Evolutionary conservation across 1,284 basidiomycete genomes (phyloP), one percentile per base, ranked within the genome.

Genomic region (Naganishia sp.): DNA sequence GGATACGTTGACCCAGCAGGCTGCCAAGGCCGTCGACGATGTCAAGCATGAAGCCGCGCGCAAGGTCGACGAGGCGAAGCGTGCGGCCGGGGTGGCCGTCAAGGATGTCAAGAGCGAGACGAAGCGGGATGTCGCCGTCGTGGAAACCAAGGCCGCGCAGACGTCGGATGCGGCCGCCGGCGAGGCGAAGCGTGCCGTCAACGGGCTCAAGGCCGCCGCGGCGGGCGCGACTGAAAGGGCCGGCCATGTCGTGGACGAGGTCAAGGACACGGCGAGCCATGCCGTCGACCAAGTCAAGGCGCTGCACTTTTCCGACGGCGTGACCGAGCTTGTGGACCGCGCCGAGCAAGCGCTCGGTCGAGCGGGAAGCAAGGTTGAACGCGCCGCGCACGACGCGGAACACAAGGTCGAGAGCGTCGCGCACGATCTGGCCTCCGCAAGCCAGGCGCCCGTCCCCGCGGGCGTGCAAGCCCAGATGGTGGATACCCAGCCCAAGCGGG

Each of bases 321-420:
- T 90, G 3, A 82, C 85, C 63, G 86, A 87, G 5, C 83, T 91
- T 39, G 83, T 89, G 4, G 77, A 77, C 46, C 83, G 87, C 72
- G 90, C 88, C 0, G 89, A 94, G 77, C 70, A 70, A 18, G 78
- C 76, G n/a, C 66, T 76, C n/a, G 66, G 68, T 5, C 67, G 66
- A 11, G 72, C 67, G 7, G 70, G 74, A 55, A 65, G 66, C 32
- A 56, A 55, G 42, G 65, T 67, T n/a, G 53, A 66, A 41, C 51
- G 55, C 60, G 68, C 69, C 47, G 58, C 65, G 42, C 68, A 66
- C 25, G 67, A 66, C 39, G 71, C 69, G 51, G 70, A 71, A 60
- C 60, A 63, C 56, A 63, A 67, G 54, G 67, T 65, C 56, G 70
- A 75, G 67, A 69, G 69, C 66, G 68, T 69, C 15, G 66, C 61